Evolutionary conservation across 805 yeast species (phyloP), one percentile per base, ranked within the genome.

Genomic region (Isabelozyma heimii): DNA sequence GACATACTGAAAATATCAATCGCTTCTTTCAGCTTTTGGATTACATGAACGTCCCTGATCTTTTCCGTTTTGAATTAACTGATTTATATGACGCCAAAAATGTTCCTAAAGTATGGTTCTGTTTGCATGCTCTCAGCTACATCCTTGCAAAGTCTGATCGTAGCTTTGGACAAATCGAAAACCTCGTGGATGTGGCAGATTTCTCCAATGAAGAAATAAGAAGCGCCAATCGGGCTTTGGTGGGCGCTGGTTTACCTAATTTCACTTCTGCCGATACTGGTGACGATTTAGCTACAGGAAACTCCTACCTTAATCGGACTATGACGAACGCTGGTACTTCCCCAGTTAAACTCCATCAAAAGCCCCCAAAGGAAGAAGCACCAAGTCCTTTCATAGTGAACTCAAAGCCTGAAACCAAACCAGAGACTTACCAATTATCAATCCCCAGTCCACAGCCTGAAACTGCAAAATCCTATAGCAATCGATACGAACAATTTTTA

Each of bases 21-120:
- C 75, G 83, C 17, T 91, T 92, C 64, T 85, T 92, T 63, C 73
- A 78, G 16, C 80, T 92, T 48, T 72, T 90, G 28, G 85, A 81
- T 48, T 80, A 73, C 50, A 76, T 90, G 51, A 84, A 81, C 26
- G 83, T 94, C 55, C 99, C 98, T 0, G 91, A 89, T 48, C 76
- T 91, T 47, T 94, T 91, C 65, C 79, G 87, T 44, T 94, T 94
- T 63, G 99, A 92, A 63, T 79, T 91, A 50, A 91, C 96, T 3
- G 99, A 94, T 66, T 75, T 94, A 37, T 94, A 91, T 67, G 97
- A 94, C 61, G 85, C 86, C 61, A 91, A 90, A 60, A 88, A 92
- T 61, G 80, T 91, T 16, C 98, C 98, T 13, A 91, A 89, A 61
- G 98, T 94, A 24, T 87, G 94, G 62, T 91, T 90, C 67, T 91